Base-by-base conservation (phyloP, 192 early-diverging fungal genomes). In the Coemansia sp. region DNA sequence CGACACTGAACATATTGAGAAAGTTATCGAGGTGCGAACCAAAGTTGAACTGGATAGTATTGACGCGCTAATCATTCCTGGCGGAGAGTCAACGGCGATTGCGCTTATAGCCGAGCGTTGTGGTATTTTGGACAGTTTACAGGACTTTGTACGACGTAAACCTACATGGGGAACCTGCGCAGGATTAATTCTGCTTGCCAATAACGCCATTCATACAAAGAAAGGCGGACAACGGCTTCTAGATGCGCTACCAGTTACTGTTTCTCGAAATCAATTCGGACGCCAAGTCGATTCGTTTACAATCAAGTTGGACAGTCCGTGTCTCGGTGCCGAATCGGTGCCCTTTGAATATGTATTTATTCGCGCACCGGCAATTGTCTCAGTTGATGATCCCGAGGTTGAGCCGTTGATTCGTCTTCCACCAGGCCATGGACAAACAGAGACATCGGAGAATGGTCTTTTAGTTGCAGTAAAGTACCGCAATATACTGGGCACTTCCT, bases 121-220 rank as follows among this genome's bases (percentile, higher is more conserved):
- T 27, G 92, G 90, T 1, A 73, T 96, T 58, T 69, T 92, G 60
- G 89, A 96, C 16, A 83, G 85, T 21, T 82, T 98, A 55, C 82
- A 86, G 54, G 80, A 83, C 27, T 98, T 90, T 85, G 90, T 93
- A 24, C 84, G 83, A 53, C 71, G 67, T 28, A 85, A 88, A 81
- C 85, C 94, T 55, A 90, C 92, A 64, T 86, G 94, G 93, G 96
- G 96, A 19, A 97, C 95, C 27, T 98, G 96, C 69, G 96, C 96
- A 18, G 96, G 96, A 30, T 83, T 98, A 85, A 97, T 98, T 53
- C 83, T 98, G 59, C 84, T 98, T 41, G 86, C 93, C 7, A 85
- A 92, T 56, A 74, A 82, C 27, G 89, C 89, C 16, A 85, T 80
- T 23, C 82, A 85, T 30, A 87, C 89, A 19, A 93, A 96, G 68